A percentile compares a stretch with the other conserved stretches of the same genome.
These are phyloP conservation scores for Bacterosira constricta DNA, from an alignment of 108 stramenopile species.

Conservation along the genomic window DNA sequence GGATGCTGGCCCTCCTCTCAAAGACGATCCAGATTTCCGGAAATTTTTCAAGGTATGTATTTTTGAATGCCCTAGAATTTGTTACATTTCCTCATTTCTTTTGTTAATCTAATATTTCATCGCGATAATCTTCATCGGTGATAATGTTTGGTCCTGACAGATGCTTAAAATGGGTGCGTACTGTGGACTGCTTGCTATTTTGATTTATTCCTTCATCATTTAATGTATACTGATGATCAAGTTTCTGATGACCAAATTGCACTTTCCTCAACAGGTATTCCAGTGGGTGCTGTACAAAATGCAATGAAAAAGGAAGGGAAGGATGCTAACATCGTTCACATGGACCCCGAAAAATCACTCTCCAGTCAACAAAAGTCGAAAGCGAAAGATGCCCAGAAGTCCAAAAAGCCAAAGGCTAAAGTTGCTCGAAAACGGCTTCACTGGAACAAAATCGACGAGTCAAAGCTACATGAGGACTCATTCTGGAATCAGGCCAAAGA, in stretches of 20 bases:
- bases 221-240: no score
- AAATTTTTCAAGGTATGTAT: conserved; percentile 55
- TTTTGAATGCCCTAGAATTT: no score
- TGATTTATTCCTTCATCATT: no score
- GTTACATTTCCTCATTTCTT: background rate
- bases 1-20: conserved; percentile 31
- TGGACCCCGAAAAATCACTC: conserved; percentile 43
- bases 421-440: conserved; percentile 55
- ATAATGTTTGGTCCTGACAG: background rate
- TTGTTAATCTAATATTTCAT: background rate
- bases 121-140: background rate
- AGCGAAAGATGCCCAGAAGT: conserved; percentile 4
- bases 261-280: conserved; percentile 55
- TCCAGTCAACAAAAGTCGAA: conserved; percentile 20
- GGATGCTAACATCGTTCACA: conserved; percentile 42
- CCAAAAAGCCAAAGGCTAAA: conserved; percentile 14
- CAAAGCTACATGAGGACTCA: conserved; percentile 50
- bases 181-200: no score
- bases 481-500: conserved; percentile 58
- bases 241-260: no score
- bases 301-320: conserved; percentile 44
- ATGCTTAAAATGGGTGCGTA: conserved; percentile 56
- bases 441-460: conserved; percentile 62
- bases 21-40: conserved; percentile 53
- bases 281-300: conserved; percentile 51